Evolutionary conservation across 2,329 filamentous ascomycete genomes (phyloP).

Genomic region (Aschersonia sp.): DNA sequence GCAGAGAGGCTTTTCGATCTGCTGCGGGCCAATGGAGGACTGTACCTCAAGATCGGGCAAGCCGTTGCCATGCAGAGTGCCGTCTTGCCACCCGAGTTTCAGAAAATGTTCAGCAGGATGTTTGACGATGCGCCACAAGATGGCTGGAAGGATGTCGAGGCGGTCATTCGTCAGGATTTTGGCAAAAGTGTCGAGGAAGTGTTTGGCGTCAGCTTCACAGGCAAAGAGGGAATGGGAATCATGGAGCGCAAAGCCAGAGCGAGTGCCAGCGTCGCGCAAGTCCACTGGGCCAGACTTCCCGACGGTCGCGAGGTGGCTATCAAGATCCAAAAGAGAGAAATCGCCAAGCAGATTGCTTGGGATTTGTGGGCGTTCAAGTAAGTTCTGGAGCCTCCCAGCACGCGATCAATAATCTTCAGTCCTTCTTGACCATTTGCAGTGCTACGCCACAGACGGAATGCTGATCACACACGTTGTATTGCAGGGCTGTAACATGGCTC

Average conservation of each 20-base stretch:
- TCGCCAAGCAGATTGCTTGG: slow-evolving; percentile 80
- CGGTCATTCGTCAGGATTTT: slow-evolving; percentile 79
- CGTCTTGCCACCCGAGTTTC: slow-evolving; percentile 83
- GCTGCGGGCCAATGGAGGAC: slow-evolving; percentile 71
- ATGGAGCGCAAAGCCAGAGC: slow-evolving; percentile 49
- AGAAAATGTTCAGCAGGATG: slow-evolving; percentile 91
- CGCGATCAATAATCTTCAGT: background rate
- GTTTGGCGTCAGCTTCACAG: slow-evolving; percentile 73
- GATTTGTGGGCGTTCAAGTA: slow-evolving; percentile 91
- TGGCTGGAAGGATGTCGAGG: slow-evolving; percentile 70
- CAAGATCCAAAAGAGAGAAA: slow-evolving; percentile 94
- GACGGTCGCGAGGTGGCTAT: slow-evolving; percentile 88
- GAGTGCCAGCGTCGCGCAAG: slow-evolving; percentile 87
- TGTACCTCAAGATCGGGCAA: slow-evolving; percentile 96
- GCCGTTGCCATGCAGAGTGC: slow-evolving; percentile 97
- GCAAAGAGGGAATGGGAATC: slow-evolving; percentile 51
- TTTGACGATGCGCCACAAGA: slow-evolving; percentile 97
- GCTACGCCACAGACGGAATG: background rate
- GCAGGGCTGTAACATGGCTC: slow-evolving; percentile 60
- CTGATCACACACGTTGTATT: background rate
- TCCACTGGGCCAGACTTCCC: slow-evolving; percentile 78
- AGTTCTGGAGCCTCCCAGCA: slow-evolving; percentile 12
- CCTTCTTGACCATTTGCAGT: background rate
- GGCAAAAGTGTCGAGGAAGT: slow-evolving; percentile 77
- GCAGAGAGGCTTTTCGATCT: slow-evolving; percentile 73